Evolutionary conservation across 2,329 filamentous ascomycete species (phyloP), one percentile per base, ranked within the genome.

Genomic region (Tympanopsis confertula): DNA sequence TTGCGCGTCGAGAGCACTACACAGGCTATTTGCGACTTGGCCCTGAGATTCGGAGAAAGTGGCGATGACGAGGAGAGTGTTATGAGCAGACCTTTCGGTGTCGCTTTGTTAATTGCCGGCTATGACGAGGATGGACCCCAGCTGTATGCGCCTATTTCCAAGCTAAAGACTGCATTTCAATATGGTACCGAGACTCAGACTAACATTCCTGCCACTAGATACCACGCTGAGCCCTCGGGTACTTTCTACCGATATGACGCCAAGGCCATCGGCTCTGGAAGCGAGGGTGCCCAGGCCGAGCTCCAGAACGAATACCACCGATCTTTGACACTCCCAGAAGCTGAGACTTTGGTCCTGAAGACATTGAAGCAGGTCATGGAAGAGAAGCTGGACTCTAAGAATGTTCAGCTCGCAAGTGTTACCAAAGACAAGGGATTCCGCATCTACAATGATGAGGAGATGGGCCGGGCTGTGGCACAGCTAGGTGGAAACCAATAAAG

Each of bases 311-410:
- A 96, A 66, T 98, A 95, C 57, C 91, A 98, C 70, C 45, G 82
- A 75, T 96, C 89, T 41, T 73, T 98, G 45, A 94, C 88, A 30
- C 80, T 98, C 44, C 69, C 74, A 40, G 91, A 98, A 57, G 91
- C 91, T 41, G 91, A 98, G 68, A 91, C 88, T 3, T 68, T 98
- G 47, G 88, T 94, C 37, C 70, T 98, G 54, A 96, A 96, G 77
- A 98, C 91, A 26, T 63, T 98, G 59, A 98, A 96, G 74, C 91
- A 98, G 67, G 91, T 98, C 50, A 98, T 98, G 91, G 91, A 98
- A 67, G 91, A 98, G 78, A 98, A 98, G 70, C 73, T 98, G 43
- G 91, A 98, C 59, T 76, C 87, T 46, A 98, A 98, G 77, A 98
- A 98, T 57, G 91, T 98, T 47, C 91, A 98, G 69, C 65, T 98